Base-by-base conservation (phyloP, 139 green algal genomes). In the Nannochloris sp. region DNA sequence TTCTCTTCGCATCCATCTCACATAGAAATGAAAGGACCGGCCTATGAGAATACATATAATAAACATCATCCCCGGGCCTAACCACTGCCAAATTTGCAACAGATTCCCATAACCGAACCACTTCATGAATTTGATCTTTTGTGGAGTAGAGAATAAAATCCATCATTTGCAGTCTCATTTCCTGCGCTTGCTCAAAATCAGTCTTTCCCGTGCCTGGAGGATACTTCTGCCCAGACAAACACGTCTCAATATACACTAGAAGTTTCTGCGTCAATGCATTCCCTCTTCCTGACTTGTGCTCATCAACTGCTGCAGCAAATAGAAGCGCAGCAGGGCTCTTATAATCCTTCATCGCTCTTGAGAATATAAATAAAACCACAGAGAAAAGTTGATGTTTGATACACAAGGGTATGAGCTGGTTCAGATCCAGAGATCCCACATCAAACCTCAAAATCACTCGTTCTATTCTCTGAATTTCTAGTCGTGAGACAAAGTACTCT, bases 361-460 rank as follows among this genome's bases (percentile, higher is more conserved):
- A 90, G 71, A 89, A 82, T 58, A 96, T 77, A 76, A 85, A 81
- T 14, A 81, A 63, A 6, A 92, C 75, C 3, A 90, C 90, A 4
- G 61, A 77, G 56, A 84, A 82, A 46, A 96, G 79, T 13, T 64
- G 31, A 63, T 93, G 79, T 2, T 30, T 28, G 26, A 85, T 74
- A 74, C 90, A 96, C 65, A 96, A 70, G 9, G 66, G 53, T 40
- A 75, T 68, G 3, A 74, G 33, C 49, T 75, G 90, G 68, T 96
- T 87, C 56, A 96, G 72, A 75, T 96, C 90, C 13, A 96, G 73
- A 11, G 69, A 82, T 5, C 75, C 59, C 14, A 96, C 79, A 74
- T 94, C 79, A 59, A 96, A 83, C 63, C 86, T 82, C 46, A 96
- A 78, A 53, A 96, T 84, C 40, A 80, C 90, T 2, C 79, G 72